Conservation (phyloP, 192 early-diverging fungal species). For the Blastocladiella britannica region DNA sequence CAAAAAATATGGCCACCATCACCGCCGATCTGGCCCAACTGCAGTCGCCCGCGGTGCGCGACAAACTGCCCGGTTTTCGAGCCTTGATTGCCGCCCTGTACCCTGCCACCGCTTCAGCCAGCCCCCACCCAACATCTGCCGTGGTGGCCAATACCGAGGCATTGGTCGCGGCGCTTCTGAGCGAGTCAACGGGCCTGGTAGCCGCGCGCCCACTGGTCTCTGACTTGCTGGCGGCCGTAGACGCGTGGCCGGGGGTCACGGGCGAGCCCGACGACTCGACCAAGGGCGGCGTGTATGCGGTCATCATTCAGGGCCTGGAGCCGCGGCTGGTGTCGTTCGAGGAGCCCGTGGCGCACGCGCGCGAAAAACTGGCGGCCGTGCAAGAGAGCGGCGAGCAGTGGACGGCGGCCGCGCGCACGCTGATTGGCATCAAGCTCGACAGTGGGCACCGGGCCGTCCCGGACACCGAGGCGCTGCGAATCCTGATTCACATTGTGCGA, state of each 20-base stretch:
- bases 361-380: slow-evolving; percentile 52
- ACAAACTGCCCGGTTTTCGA: not conserved
- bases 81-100: not conserved
- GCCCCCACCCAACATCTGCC: not conserved
- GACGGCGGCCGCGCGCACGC: slow-evolving; percentile 61
- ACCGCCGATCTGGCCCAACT: too few species aligned
- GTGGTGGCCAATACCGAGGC: not conserved
- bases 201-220: not conserved
- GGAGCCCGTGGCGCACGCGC: slow-evolving; percentile 23
- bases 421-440: slow-evolving; percentile 79
- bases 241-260: not conserved
- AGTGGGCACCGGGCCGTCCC: slow-evolving; percentile 52
- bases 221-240: not conserved
- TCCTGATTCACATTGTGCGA: slow-evolving; percentile 70
- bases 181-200: not conserved
- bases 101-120: too few species aligned
- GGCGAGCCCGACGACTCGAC: not conserved
- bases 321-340: not conserved
- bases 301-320: not conserved
- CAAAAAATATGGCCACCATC: too few species aligned
- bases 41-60: too few species aligned
- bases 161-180: not conserved
- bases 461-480: slow-evolving; percentile 46
- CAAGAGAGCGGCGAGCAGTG: slow-evolving; percentile 54
- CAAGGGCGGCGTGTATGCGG: not conserved